These are phyloP conservation scores for Kuraishia hungarica DNA, from an alignment of 805 yeast genomes.

Conservation along the genomic window DNA sequence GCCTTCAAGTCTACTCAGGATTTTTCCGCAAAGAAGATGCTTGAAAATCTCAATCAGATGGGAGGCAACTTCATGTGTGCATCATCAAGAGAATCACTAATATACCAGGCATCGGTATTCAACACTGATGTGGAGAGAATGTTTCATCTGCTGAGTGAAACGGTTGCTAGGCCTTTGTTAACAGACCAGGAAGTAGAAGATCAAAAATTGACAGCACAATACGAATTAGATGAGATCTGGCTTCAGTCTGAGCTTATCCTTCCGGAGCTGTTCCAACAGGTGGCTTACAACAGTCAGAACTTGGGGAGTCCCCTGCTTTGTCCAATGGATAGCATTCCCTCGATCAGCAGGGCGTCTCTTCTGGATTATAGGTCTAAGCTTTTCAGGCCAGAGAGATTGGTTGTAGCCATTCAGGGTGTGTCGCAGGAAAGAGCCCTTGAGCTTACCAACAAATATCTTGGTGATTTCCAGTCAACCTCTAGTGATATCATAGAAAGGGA, in stretches of 20 bases:
- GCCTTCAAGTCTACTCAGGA: slow-evolving; percentile 70
- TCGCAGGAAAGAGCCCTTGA: slow-evolving; percentile 59
- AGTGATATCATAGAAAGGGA: slow-evolving; percentile 18
- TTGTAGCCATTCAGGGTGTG: slow-evolving; percentile 84
- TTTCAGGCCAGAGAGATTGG: slow-evolving; percentile 73
- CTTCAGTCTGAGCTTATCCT: slow-evolving; percentile 75
- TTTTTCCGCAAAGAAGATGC: slow-evolving; percentile 58
- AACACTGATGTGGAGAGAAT: slow-evolving; percentile 74
- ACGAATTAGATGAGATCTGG: slow-evolving; percentile 78
- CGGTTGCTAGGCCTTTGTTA: slow-evolving; percentile 64
- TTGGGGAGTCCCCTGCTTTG: slow-evolving; percentile 83
- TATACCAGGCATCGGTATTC: slow-evolving; percentile 93
- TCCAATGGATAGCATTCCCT: slow-evolving; percentile 58
- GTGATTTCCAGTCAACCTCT: slow-evolving; percentile 39
- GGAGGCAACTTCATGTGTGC: slow-evolving; percentile 96
- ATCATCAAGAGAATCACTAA: slow-evolving; percentile 82
- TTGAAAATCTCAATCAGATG: slow-evolving; percentile 61
- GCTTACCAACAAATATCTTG: slow-evolving; percentile 54
- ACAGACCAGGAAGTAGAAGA: slow-evolving; percentile 65
- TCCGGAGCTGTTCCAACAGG: slow-evolving; percentile 84
- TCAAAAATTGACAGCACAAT: slow-evolving; percentile 64
- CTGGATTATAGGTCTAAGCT: slow-evolving; percentile 50
- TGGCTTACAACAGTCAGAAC: slow-evolving; percentile 66
- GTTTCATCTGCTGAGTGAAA: slow-evolving; percentile 69
- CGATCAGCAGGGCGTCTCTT: slow-evolving; percentile 44